Evolutionary conservation across 2,329 filamentous ascomycete genomes (phyloP).

Genomic region (Salinomyces thailandicus): DNA sequence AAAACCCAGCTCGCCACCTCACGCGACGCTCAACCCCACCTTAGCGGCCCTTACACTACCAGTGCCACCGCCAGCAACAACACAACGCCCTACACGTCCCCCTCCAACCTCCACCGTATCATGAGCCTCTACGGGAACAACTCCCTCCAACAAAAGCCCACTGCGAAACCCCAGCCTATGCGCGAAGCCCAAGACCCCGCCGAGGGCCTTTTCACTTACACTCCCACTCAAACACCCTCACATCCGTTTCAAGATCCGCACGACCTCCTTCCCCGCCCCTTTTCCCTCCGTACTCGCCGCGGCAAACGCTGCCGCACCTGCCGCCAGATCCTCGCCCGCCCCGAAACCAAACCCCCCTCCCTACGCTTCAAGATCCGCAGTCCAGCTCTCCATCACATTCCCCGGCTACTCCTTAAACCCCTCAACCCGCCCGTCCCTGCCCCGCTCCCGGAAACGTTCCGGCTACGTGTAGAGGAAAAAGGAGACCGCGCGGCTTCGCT

Average conservation of each 20-base stretch:
- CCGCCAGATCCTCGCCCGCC: slow-evolving; percentile 89
- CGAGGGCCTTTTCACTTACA: slow-evolving; percentile 60
- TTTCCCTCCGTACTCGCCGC: slow-evolving; percentile 78
- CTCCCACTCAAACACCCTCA: slow-evolving; percentile 41
- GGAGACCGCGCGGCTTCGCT: no score
- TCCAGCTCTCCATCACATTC: slow-evolving; percentile 75
- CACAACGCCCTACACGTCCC: slow-evolving; percentile 63
- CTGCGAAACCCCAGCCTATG: slow-evolving; percentile 61
- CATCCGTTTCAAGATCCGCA: slow-evolving; percentile 57
- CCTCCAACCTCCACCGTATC: slow-evolving; percentile 72
- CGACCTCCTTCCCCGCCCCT: slow-evolving; percentile 73
- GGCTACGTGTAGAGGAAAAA: slow-evolving; percentile 14
- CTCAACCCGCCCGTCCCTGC: slow-evolving; percentile 25
- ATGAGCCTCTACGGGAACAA: slow-evolving; percentile 77
- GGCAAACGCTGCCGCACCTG: slow-evolving; percentile 88
- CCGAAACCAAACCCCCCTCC: slow-evolving; percentile 79
- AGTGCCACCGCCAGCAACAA: no score
- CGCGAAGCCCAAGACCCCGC: slow-evolving; percentile 61
- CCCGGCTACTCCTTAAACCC: slow-evolving; percentile 63
- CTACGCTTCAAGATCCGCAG: slow-evolving; percentile 88
- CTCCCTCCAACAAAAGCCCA: slow-evolving; percentile 50
- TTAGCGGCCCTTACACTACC: slow-evolving; percentile 35
- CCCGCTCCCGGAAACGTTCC: slow-evolving; percentile 12
- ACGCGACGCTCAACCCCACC: slow-evolving; percentile 37
- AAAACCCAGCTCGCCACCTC: slow-evolving; percentile 62